Conservation (phyloP, 805 yeast genomes). For the Sporopachydermia quercuum region DNA sequence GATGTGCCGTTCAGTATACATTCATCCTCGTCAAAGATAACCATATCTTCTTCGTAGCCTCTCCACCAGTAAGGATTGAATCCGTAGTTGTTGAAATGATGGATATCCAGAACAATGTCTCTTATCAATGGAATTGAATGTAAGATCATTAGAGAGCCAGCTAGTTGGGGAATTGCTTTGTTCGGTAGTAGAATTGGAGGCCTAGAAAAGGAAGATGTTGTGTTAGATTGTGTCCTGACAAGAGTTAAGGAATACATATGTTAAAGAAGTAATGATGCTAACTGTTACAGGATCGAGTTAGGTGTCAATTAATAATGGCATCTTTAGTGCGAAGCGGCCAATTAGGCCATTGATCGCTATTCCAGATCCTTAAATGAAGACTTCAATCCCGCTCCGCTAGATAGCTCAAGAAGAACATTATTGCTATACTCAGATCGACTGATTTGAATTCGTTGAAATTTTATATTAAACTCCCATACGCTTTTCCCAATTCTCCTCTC, state of each 20-base stretch:
- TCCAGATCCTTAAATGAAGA: no score
- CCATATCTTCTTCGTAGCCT: neutral
- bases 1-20: neutral
- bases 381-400: no score
- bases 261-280: no score
- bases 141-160: neutral
- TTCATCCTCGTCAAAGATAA: neutral
- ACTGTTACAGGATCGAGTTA: no score
- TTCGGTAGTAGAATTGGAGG: neutral
- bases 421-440: no score
- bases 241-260: neutral
- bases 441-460: no score
- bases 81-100: neutral
- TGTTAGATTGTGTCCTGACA: neutral
- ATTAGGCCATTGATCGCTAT: no score
- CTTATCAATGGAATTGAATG: neutral
- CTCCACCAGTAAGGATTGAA: neutral
- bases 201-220: neutral
- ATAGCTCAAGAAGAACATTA: no score
- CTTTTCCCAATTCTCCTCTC: no score
- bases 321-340: no score
- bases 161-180: neutral
- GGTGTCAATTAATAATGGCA: no score
- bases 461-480: no score
- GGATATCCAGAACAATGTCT: neutral